Conservation (phyloP, 1,139 yeast species). For the Saccharomyces hybrid region DNA sequence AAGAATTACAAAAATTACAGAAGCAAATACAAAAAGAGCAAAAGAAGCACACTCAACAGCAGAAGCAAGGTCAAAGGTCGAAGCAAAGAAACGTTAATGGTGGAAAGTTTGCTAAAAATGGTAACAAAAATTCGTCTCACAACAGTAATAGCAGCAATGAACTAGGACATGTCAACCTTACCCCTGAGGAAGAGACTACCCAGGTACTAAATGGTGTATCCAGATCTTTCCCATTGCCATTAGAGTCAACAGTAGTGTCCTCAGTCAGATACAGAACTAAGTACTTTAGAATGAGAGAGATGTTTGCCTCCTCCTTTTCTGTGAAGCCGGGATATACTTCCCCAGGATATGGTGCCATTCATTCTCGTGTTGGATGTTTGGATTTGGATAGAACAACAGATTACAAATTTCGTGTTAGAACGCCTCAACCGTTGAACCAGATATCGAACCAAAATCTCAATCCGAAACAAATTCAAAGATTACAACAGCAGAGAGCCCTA, state of each 20-base stretch:
- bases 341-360: slow-evolving; percentile 51
- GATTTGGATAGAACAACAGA: slow-evolving; percentile 57
- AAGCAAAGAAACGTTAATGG: slow-evolving; percentile 4
- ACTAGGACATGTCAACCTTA: slow-evolving; percentile 9
- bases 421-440: slow-evolving; percentile 41
- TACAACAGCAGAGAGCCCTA: slow-evolving; percentile 34
- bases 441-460: slow-evolving; percentile 30
- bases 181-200: slow-evolving; percentile 89
- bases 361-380: slow-evolving; percentile 68
- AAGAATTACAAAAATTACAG: slow-evolving; percentile 24
- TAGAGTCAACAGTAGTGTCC: slow-evolving; percentile 66
- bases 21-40: slow-evolving; percentile 25
- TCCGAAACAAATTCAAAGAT: slow-evolving; percentile 40
- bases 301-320: slow-evolving; percentile 54
- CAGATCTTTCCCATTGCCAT: slow-evolving; percentile 69
- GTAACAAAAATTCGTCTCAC: slow-evolving; percentile 3
- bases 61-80: slow-evolving; percentile 10
- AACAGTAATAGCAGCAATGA: slow-evolving; percentile 6
- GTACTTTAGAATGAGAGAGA: slow-evolving; percentile 75
- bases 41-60: slow-evolving; percentile 16
- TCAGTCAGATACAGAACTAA: slow-evolving; percentile 65
- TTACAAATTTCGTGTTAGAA: slow-evolving; percentile 55
- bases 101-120: slow-evolving; percentile 3
- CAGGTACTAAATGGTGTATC: slow-evolving; percentile 89
- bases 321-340: slow-evolving; percentile 28